Conservation (phyloP, 2,329 filamentous ascomycete species). For the Calonectria leucothoes region DNA sequence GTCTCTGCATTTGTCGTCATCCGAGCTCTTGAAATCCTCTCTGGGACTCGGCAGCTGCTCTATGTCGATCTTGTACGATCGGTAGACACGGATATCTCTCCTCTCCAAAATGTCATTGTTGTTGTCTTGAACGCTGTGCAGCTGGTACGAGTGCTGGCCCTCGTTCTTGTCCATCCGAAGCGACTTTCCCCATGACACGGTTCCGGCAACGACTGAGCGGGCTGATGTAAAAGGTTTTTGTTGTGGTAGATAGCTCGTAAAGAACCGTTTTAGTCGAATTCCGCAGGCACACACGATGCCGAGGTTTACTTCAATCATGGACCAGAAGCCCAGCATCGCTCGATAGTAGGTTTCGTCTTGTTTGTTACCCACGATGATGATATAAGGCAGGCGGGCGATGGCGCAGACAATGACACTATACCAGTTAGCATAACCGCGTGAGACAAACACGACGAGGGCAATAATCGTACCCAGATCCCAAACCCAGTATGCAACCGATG, state of each 20-base stretch:
- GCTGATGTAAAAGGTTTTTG: neutral
- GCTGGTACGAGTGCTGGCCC: neutral
- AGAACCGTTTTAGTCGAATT: conserved; percentile 38
- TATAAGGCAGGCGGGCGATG: neutral
- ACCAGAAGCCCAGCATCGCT: conserved; percentile 45
- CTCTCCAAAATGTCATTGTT: neutral
- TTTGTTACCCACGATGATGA: conserved; percentile 29
- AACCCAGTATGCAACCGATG: neutral
- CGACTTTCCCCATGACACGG: neutral
- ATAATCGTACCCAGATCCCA: neutral
- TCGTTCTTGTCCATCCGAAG: conserved; percentile 1
- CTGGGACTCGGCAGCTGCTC: neutral
- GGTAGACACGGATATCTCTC: neutral
- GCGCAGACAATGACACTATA: neutral
- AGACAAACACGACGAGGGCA: neutral
- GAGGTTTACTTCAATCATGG: conserved; percentile 51
- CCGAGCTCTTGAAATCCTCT: neutral
- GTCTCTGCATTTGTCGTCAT: neutral
- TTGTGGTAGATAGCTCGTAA: conserved; percentile 16
- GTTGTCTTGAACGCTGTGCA: neutral
- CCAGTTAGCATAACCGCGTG: neutral
- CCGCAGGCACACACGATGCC: conserved; percentile 53
- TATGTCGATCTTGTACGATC: conserved; percentile 5
- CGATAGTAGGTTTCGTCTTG: conserved; percentile 45
- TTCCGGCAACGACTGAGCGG: neutral